A percentile compares a stretch with the other conserved stretches of the same genome.
Evolutionary conservation across 768 basidiomycete genomes (phyloP).

Genomic region (Lyophyllum shimeji): DNA sequence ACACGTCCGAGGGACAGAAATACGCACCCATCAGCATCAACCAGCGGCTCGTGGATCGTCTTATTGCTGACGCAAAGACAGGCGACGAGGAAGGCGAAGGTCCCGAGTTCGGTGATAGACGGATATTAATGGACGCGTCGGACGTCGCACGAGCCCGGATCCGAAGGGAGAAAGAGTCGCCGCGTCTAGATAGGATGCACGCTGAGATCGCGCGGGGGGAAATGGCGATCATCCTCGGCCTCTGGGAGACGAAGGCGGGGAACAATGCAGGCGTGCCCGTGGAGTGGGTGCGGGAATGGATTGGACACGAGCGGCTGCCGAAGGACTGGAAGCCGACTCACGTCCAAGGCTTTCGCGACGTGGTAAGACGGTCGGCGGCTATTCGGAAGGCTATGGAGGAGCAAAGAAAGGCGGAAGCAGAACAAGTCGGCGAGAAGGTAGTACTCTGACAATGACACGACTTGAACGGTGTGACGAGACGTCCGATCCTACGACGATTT

Average conservation of each 20-base stretch:
- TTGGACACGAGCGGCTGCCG: conserved; percentile 52
- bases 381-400: conserved; percentile 29
- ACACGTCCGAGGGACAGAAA: conserved; percentile 34
- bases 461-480: not conserved
- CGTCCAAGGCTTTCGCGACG: conserved; percentile 34
- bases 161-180: conserved; percentile 46
- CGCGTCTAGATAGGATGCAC: conserved; percentile 43
- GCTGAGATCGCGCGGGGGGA: conserved; percentile 67
- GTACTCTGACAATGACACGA: not conserved
- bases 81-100: conserved; percentile 27
- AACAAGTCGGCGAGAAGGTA: conserved; percentile 3
- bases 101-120: conserved; percentile 16
- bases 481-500: not conserved
- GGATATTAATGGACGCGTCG: conserved; percentile 32
- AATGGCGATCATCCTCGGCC: conserved; percentile 62
- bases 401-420: conserved; percentile 8
- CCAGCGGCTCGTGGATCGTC: conserved; percentile 33
- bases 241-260: conserved; percentile 44
- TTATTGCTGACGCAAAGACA: conserved; percentile 34
- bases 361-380: conserved; percentile 28
- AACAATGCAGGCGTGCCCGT: conserved; percentile 41
- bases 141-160: conserved; percentile 53
- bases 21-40: conserved; percentile 46
- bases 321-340: conserved; percentile 41
- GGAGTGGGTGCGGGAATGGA: conserved; percentile 49